Percentiles rank a stretch among this genome's conserved stretches.
These are phyloP conservation scores for Clausena lansium DNA, from an alignment of 345 rosid genomes.

Conservation along the genomic window DNA sequence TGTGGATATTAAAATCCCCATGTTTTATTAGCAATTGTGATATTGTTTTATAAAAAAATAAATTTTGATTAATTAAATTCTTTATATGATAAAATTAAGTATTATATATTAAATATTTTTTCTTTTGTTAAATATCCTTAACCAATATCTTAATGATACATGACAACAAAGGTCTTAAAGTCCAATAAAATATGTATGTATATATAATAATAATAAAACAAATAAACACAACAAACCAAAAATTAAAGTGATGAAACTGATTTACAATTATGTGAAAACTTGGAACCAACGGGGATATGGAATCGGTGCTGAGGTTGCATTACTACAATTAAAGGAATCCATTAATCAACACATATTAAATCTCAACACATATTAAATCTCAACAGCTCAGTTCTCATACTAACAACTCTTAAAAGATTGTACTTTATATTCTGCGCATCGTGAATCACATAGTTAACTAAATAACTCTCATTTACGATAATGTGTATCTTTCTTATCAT, in stretches of 20 bases:
- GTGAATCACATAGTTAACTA: conserved; percentile 4
- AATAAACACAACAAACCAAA: background rate
- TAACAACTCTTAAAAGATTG: background rate
- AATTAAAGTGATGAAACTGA: background rate
- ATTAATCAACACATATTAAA: background rate
- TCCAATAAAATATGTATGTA: no score
- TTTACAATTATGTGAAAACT: background rate
- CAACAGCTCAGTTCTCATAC: no score
- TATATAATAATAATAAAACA: no score
- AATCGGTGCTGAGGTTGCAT: background rate
- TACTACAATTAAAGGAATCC: background rate
- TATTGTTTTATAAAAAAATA: no score
- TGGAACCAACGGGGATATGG: background rate
- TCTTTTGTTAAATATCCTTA: background rate
- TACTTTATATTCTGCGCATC: conserved; percentile 5
- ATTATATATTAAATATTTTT: no score
- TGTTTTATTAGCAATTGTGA: background rate
- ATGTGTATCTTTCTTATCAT: background rate
- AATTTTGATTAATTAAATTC: background rate
- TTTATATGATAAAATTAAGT: no score
- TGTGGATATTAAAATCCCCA: no score
- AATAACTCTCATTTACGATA: background rate
- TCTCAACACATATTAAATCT: background rate
- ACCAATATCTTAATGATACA: background rate
- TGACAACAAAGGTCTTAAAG: background rate